A percentile compares a stretch with the other conserved stretches of the same genome.
phyloP scores from a whole-genome alignment of 352 stramenopile genomes.

The Aphanomyces invadans region DNA sequence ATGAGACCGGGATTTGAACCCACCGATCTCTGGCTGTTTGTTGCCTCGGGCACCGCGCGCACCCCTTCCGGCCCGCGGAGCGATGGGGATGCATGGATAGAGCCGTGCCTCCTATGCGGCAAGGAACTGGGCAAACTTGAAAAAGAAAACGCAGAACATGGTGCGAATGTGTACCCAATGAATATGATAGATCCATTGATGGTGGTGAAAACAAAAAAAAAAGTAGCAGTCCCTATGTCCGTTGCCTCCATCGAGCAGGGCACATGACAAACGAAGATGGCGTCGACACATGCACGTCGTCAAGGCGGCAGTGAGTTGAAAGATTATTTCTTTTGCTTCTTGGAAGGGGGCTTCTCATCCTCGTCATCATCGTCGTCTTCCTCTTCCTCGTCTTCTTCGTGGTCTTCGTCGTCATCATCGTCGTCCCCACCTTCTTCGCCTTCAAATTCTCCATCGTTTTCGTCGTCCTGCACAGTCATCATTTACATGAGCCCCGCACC shows the following conservation, averaged over 20 bases:
- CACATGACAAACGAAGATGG: too few species aligned
- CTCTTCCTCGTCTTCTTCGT: slow-evolving; percentile 20
- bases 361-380: slow-evolving; percentile 23
- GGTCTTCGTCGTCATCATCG: slow-evolving; percentile 16
- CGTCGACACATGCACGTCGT: not conserved
- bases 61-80: too few species aligned
- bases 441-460: slow-evolving; percentile 24
- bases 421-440: slow-evolving; percentile 20
- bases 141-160: too few species aligned
- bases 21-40: not conserved
- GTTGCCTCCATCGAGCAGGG: too few species aligned
- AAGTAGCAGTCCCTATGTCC: not conserved
- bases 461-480: slow-evolving; percentile 16
- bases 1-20: not conserved
- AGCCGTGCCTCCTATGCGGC: too few species aligned
- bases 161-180: not conserved
- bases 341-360: slow-evolving; percentile 18
- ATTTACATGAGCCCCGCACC: not conserved
- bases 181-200: not conserved
- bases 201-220: slow-evolving; percentile 3
- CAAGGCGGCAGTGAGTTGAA: not conserved
- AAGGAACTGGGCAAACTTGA: too few species aligned
- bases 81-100: too few species aligned
- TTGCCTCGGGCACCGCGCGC: too few species aligned
- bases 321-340: slow-evolving; percentile 26